A percentile compares a stretch with the other conserved stretches of the same genome.
Evolutionary conservation across 768 basidiomycete genomes (phyloP).

Genomic region (Tulasnella sp.): DNA sequence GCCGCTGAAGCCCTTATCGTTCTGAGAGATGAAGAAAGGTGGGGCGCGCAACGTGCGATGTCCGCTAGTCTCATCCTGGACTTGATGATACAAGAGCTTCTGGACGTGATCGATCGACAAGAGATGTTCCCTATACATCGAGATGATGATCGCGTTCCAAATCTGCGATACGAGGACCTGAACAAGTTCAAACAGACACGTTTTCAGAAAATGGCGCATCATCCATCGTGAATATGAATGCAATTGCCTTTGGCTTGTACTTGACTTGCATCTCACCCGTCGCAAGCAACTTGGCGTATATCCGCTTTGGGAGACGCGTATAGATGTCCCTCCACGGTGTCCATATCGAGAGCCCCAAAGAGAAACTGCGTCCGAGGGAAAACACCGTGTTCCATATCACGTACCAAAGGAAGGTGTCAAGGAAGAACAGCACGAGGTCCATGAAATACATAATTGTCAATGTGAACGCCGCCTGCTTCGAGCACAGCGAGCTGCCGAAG

Average conservation of each 20-base stretch:
- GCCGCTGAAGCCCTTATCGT: constrained; percentile 70
- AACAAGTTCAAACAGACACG: background rate
- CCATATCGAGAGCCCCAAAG: constrained; percentile 92
- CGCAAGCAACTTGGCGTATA: constrained; percentile 90
- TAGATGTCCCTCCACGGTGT: constrained; percentile 99
- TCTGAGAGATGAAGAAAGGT: constrained; percentile 95
- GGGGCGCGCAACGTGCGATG: constrained; percentile 88
- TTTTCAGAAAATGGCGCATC: background rate
- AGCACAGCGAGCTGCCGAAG: constrained; percentile 75
- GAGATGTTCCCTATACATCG: constrained; percentile 99
- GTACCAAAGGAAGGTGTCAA: constrained; percentile 99
- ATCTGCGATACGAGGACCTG: constrained; percentile 97
- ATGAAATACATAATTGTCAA: constrained; percentile 97
- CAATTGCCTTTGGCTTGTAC: constrained; percentile 88
- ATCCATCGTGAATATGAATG: background rate
- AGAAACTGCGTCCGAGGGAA: constrained; percentile 78
- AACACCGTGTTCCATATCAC: constrained; percentile 99
- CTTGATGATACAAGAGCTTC: constrained; percentile 94
- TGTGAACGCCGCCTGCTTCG: constrained; percentile 89
- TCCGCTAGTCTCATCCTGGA: constrained; percentile 80
- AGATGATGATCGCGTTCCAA: constrained; percentile 99
- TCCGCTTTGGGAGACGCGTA: constrained; percentile 88
- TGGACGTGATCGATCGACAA: constrained; percentile 98
- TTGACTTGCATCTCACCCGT: constrained; percentile 95
- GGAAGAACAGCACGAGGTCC: constrained; percentile 94